These are phyloP conservation scores for Silene noctiflora DNA, from an alignment of 179 eudicot species.

Conservation along the genomic window DNA sequence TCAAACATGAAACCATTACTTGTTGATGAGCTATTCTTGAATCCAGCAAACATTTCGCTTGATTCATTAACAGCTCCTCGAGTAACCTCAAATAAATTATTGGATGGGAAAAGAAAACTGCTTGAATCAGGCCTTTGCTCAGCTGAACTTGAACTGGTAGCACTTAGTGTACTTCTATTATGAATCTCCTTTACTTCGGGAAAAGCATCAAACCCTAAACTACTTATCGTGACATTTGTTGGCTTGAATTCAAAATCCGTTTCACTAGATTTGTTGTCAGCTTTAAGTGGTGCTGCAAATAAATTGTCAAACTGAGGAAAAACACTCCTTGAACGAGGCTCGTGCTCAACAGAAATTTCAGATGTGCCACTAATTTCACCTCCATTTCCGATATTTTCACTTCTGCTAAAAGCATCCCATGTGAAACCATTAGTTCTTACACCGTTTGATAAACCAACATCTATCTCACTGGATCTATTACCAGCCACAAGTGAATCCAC, in stretches of 20 bases:
- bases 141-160: constrained; percentile 10
- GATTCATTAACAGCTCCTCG: constrained; percentile 29
- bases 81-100: constrained; percentile 16
- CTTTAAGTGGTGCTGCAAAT: constrained; percentile 31
- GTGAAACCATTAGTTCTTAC: constrained; percentile 1
- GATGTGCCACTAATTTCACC: neutral
- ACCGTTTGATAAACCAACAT: constrained; percentile 6
- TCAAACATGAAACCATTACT: constrained; percentile 28
- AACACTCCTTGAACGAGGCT: constrained; percentile 29
- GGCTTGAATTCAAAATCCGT: constrained; percentile 30
- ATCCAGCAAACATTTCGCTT: constrained; percentile 24
- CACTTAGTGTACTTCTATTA: constrained; percentile 28
- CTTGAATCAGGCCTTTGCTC: constrained; percentile 7
- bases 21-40: constrained; percentile 25
- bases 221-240: constrained; percentile 19
- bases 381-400: neutral
- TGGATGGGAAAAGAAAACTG: constrained; percentile 3
- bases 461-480: neutral
- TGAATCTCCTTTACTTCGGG: constrained; percentile 23
- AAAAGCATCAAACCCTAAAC: constrained; percentile 27
- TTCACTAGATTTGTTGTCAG: constrained; percentile 25
- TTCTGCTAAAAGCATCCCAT: constrained; percentile 13
- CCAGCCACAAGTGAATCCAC: neutral
- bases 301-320: constrained; percentile 33
- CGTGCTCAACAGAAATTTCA: constrained; percentile 22